phyloP scores from a whole-genome alignment of 495 filamentous ascomycete genomes.

The Daldinia bambusicola region DNA sequence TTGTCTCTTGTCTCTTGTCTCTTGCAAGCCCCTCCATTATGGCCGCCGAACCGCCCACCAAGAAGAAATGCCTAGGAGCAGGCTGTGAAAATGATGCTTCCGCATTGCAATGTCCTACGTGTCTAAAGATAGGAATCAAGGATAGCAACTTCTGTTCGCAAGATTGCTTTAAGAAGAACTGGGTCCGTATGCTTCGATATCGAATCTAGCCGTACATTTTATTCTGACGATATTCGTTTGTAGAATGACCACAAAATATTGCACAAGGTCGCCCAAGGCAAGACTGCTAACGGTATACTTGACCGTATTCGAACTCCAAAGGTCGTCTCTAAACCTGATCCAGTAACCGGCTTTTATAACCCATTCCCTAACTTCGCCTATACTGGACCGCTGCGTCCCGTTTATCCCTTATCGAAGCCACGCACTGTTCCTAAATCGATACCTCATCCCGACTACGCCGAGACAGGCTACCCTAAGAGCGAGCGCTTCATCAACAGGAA shows the following conservation, averaged over 20 bases:
- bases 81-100: conserved; percentile 88
- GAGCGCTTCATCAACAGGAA: conserved; percentile 77
- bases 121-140: conserved; percentile 83
- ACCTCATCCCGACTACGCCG: conserved; percentile 83
- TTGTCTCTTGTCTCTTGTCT: too few relatives aligned
- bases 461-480: conserved; percentile 82
- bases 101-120: conserved; percentile 90
- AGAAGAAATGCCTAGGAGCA: conserved; percentile 79
- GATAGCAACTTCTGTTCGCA: conserved; percentile 98
- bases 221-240: conserved; percentile 29
- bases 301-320: conserved; percentile 74
- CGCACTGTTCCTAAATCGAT: conserved; percentile 84
- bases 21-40: conserved; percentile 47
- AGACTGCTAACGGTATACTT: conserved; percentile 77
- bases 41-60: conserved; percentile 58
- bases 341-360: conserved; percentile 88
- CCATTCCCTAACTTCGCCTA: conserved; percentile 88
- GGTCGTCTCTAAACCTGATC: conserved; percentile 85
- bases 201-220: not conserved
- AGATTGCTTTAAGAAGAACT: conserved; percentile 98
- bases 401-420: conserved; percentile 84
- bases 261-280: conserved; percentile 69
- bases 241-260: conserved; percentile 85
- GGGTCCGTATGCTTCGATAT: conserved; percentile 69
- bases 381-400: conserved; percentile 82